Evolutionary conservation across 2,329 filamentous ascomycete genomes (phyloP), one percentile per base, ranked within the genome.

Genomic region (Sordariomycetes sp.): DNA sequence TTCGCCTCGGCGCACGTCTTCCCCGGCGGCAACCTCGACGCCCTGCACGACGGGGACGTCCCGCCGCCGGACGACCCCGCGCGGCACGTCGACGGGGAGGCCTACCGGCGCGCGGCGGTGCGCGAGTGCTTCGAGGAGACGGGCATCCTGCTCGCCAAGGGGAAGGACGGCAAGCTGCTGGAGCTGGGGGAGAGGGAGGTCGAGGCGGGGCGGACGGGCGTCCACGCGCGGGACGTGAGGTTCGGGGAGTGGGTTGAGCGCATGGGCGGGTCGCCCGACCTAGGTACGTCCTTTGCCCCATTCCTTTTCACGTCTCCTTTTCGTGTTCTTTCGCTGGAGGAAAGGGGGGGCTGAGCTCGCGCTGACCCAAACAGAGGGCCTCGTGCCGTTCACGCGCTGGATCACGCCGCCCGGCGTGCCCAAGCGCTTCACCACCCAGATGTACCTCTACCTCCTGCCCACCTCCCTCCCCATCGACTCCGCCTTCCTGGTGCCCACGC

Each of bases 1-100:
- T 97, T 97, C 67, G 83, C 93, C 3, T 93, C 90, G 0, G 94
- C 93, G 0, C 91, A 97, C 68, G 94, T 99, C 61, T 99, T 99
- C 64, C 93, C 94, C 0, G 94, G 94, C 37, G 94, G 94, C 6
- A 91, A 91, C 65, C 79, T 96, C 24, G 87, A 90, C 14, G 71
- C 81, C 0, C 81, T 81, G 22, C 90, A 96, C 65, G 93, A 97
- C 64, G 91, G 89, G 2, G 63, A 63, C 0, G 69, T 82, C 1
- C 77, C 79, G 0, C 62, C 61, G 0, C 62, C 62, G 0, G 64
- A 68, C 0, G 77, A 77, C 18, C 76, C 82, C 32, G 70, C 75
- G 0, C 75, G 86, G 14, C 91, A 97, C 65, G 70, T 76, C 12
- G 92, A 97, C 68, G 84, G 84, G 1, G 73, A 76, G 0, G 80